Conservation (phyloP, 768 basidiomycete species). For the Russula lepida region DNA sequence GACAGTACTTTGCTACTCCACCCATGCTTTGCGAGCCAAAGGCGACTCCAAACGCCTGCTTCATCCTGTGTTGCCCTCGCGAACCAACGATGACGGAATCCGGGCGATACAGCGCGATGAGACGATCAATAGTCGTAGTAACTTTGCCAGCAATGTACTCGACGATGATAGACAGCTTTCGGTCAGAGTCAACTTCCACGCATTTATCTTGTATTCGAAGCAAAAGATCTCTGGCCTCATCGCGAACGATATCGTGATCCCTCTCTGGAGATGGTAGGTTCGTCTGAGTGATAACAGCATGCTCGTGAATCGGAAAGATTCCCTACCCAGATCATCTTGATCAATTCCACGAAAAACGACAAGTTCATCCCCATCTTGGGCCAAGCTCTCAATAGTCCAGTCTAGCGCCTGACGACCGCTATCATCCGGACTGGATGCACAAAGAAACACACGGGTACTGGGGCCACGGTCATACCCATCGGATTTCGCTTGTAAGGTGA, state of each 20-base stretch:
- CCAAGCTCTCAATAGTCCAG: constrained; percentile 81
- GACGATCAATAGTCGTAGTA: constrained; percentile 82
- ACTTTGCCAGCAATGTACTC: constrained; percentile 92
- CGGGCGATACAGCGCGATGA: constrained; percentile 86
- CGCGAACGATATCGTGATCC: constrained; percentile 67
- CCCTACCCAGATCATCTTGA: constrained; percentile 70
- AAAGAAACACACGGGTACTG: constrained; percentile 81
- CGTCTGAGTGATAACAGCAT: neutral
- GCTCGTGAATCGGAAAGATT: neutral
- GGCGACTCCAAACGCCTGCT: constrained; percentile 46
- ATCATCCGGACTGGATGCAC: constrained; percentile 83
- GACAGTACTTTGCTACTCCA: constrained; percentile 61
- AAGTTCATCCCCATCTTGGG: constrained; percentile 86
- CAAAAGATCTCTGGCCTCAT: constrained; percentile 83
- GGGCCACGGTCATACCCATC: constrained; percentile 69
- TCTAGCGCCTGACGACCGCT: constrained; percentile 83
- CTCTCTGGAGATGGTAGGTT: constrained; percentile 40
- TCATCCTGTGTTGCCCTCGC: constrained; percentile 53
- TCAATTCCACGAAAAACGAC: constrained; percentile 89
- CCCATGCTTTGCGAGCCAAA: constrained; percentile 49
- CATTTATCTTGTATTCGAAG: constrained; percentile 71
- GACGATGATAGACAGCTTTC: constrained; percentile 85
- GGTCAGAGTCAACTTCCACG: constrained; percentile 64
- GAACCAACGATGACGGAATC: constrained; percentile 93
- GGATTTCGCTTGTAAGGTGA: constrained; percentile 75